Conservation (phyloP, 2,329 filamentous ascomycete genomes). For the Albifimbria verrucaria region DNA sequence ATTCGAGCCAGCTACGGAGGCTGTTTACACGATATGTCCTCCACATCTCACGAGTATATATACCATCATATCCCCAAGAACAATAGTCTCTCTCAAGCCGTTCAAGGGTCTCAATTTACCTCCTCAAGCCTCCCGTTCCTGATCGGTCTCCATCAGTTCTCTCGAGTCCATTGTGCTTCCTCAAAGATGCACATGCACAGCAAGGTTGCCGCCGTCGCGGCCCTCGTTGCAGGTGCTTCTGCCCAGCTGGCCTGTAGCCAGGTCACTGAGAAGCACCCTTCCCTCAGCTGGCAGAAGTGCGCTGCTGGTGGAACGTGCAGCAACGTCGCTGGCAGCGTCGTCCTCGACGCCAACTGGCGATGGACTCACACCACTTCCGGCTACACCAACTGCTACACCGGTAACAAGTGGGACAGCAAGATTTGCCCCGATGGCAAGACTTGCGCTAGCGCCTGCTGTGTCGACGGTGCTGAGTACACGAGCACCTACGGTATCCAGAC, state of each 20-base stretch:
- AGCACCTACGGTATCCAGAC: conserved; percentile 49
- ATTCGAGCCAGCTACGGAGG: not conserved
- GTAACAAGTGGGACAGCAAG: conserved; percentile 39
- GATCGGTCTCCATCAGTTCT: no score
- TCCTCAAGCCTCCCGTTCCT: no score
- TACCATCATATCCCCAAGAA: not conserved
- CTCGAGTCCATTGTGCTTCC: no score
- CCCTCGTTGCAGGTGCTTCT: conserved; percentile 9
- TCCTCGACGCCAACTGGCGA: conserved; percentile 56
- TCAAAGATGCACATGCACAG: no score
- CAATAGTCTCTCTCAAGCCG: not conserved
- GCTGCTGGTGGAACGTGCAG: conserved; percentile 43
- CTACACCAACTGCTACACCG: conserved; percentile 51
- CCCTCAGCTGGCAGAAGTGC: conserved; percentile 48
- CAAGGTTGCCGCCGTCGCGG: conserved; percentile 13
- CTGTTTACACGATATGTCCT: not conserved
- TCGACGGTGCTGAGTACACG: conserved; percentile 47
- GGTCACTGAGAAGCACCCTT: conserved; percentile 46
- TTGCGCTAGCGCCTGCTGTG: conserved; percentile 44
- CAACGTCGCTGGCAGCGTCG: conserved; percentile 41
- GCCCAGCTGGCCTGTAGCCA: conserved; percentile 47
- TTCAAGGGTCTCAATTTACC: not conserved
- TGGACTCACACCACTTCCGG: conserved; percentile 48
- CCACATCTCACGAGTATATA: not conserved
- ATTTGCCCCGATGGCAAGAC: conserved; percentile 31